Conservation (phyloP, 2,329 filamentous ascomycete species). For the Neofusicoccum sp. region DNA sequence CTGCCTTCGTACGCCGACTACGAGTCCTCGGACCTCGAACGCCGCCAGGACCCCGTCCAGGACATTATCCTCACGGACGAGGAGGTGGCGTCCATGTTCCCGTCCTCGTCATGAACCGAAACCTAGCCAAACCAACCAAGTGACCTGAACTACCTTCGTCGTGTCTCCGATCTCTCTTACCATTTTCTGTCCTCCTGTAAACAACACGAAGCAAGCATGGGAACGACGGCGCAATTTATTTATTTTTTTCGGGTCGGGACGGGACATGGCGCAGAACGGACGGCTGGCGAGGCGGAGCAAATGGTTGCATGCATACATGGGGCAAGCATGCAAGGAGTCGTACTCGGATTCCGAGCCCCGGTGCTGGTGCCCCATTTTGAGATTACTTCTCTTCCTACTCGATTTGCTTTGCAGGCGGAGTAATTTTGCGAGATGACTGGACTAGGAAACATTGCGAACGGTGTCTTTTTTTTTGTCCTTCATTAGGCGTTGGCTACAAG, state of each 20-base stretch:
- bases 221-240: conserved; percentile 9
- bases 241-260: background rate
- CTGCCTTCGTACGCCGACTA: conserved; percentile 73
- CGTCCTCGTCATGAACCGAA: conserved; percentile 29
- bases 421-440: background rate
- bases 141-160: background rate
- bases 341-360: background rate
- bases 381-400: background rate
- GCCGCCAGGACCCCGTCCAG: conserved; percentile 72
- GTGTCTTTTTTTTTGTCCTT: background rate
- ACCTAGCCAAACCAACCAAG: conserved; percentile 43
- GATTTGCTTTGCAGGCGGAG: background rate
- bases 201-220: conserved; percentile 6
- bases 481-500: background rate
- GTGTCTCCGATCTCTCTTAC: background rate
- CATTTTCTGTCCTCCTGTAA: background rate
- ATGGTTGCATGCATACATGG: background rate
- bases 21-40: conserved; percentile 72
- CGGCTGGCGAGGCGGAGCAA: background rate
- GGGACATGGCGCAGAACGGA: background rate
- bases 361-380: background rate
- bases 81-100: conserved; percentile 67
- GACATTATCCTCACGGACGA: conserved; percentile 78
- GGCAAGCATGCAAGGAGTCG: conserved; percentile 1
- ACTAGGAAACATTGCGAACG: background rate